Evolutionary conservation across 805 yeast species (phyloP).

Genomic region (Saccharomycopsis sp.): DNA sequence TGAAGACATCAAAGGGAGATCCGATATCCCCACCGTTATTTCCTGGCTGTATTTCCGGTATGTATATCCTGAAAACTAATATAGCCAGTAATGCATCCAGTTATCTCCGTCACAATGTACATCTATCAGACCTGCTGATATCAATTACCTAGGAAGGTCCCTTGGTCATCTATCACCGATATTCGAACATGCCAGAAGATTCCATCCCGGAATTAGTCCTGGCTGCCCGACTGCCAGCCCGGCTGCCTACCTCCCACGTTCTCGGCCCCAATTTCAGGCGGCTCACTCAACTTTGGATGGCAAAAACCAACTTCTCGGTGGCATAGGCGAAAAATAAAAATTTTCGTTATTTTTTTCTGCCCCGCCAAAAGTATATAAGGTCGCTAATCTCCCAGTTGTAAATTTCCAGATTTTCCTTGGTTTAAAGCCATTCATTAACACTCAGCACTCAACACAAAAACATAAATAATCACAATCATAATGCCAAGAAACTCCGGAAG

Average conservation of each 20-base stretch:
- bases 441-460: not conserved
- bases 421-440: not conserved
- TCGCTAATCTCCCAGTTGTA: not conserved
- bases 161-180: no score
- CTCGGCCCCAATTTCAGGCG: no score
- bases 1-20: no score
- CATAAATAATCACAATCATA: slow-evolving; percentile 11
- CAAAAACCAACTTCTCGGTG: not conserved
- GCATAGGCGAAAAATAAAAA: not conserved
- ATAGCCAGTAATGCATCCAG: no score
- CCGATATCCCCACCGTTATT: no score
- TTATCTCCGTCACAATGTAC: no score
- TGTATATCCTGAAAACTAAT: no score
- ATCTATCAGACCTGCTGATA: no score
- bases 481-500: slow-evolving; percentile 43
- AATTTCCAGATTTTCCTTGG: not conserved
- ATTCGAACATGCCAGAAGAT: not conserved
- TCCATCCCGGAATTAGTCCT: not conserved
- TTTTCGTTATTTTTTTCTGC: not conserved
- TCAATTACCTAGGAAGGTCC: no score
- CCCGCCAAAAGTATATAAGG: not conserved
- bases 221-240: no score
- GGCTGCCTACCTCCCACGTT: no score
- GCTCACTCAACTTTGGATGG: not conserved
- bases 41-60: no score